Evolutionary conservation across 352 stramenopile genomes (phyloP), one percentile per base, ranked within the genome.

Genomic region (Thraustochytrium sp.): DNA sequence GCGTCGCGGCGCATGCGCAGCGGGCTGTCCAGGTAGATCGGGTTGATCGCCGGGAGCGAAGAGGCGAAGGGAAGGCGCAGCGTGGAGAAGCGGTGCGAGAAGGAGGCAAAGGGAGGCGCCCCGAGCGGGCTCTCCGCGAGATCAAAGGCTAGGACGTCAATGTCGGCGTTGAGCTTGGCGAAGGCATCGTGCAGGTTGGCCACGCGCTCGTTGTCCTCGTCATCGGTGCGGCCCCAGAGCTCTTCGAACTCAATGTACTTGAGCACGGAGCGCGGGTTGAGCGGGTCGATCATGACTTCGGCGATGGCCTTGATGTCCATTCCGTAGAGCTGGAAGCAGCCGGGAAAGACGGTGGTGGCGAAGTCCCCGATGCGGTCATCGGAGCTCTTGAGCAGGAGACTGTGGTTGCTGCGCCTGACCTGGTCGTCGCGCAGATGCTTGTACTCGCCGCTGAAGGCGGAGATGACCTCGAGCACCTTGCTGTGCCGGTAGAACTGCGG

Each of bases 241-340:
- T 61, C 26, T 9, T 72, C 13, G 34, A 80, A 80, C 16, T 80
- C 40, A 8, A 80, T 64, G 68, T 63, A 80, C 5, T 34, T 18
- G 13, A 29, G 68, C 31, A 80, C 46, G 13, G 68, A 80, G 11
- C 34, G 40, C 8, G 34, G 34, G 4, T 80, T 80, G 46, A 18
- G 21, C 21, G 68, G 68, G 49, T 80, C 51, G 23, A 36, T 8
- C 68, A 80, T 80, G n/a, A 80, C 46, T 26, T 80, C 49, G 53
- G 48, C 68, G 23, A 80, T 80, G 31, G n/a, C 49, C 42, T 64
- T 18, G 2, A 80, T 80, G 23, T 80, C 23, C 68, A 80, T 44
- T 5, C 8, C 11, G 42, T 80, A 61, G 16, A 80, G 68, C 37
- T 42, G 3, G 38, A 80, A 80, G 13, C 68, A 80, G 37, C 68